These are phyloP conservation scores for Ganoderma sp. DNA, from an alignment of 1,284 basidiomycete genomes.

Conservation along the genomic window DNA sequence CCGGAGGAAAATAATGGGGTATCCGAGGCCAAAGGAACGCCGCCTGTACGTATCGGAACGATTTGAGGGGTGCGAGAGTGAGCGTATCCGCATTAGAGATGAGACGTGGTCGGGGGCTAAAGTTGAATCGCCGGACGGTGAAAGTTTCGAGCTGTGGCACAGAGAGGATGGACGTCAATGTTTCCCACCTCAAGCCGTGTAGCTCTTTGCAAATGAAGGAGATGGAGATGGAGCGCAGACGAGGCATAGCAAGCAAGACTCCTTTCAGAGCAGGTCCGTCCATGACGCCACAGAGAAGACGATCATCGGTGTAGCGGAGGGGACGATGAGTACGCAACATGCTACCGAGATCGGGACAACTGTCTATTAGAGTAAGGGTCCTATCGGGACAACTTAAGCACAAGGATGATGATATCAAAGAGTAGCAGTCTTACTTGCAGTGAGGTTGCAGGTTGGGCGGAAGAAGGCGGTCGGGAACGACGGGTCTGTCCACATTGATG, in stretches of 20 bases:
- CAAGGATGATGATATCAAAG: not conserved
- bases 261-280: not conserved
- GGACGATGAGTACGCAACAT: not conserved
- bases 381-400: not conserved
- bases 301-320: not conserved
- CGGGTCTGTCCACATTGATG: not conserved
- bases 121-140: not conserved
- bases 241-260: not conserved
- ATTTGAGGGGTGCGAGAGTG: not conserved
- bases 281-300: conserved; percentile 1
- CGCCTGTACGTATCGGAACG: not conserved
- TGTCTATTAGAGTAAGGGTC: not conserved
- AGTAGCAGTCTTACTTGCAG: conserved; percentile 1
- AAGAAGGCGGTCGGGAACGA: not conserved
- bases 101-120: not conserved
- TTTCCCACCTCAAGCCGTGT: not conserved
- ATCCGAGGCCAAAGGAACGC: not conserved
- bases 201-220: not conserved
- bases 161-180: not conserved
- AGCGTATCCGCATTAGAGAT: not conserved
- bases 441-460: not conserved
- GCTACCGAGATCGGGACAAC: not conserved
- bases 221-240: not conserved
- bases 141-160: not conserved
- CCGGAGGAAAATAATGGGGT: not conserved